These are phyloP conservation scores for Dictyostelium firmibasis DNA, from an alignment of 78 protist species.

Conservation along the genomic window DNA sequence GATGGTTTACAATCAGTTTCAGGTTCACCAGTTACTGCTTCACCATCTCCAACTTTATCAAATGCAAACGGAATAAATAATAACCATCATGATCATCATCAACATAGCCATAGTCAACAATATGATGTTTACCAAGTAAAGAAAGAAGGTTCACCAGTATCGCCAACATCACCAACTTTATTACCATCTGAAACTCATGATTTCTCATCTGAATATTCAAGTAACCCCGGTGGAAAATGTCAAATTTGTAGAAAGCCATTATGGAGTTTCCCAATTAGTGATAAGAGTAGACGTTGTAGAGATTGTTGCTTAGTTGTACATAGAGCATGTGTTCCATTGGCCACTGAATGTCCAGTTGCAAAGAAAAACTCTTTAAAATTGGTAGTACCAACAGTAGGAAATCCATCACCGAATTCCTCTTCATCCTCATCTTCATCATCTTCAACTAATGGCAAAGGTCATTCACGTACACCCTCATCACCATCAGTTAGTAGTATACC, in stretches of 20 bases:
- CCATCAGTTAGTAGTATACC: neutral
- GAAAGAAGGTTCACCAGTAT: neutral
- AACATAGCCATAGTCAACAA: too few species aligned
- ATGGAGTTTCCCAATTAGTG: neutral
- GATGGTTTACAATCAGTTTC: neutral
- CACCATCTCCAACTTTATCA: neutral
- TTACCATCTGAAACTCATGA: neutral
- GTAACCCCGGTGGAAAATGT: neutral
- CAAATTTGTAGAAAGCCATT: neutral
- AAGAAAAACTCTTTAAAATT: neutral
- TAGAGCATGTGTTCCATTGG: constrained; percentile 1
- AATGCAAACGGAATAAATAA: neutral
- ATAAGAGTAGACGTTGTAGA: neutral
- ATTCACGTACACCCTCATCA: neutral
- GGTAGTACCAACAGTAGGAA: neutral
- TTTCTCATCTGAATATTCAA: neutral
- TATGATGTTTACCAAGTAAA: neutral
- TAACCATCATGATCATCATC: neutral
- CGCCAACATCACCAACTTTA: neutral
- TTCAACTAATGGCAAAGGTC: neutral
- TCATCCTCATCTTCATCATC: neutral
- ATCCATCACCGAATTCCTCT: neutral
- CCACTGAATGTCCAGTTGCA: neutral
- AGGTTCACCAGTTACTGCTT: neutral
- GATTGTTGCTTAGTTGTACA: neutral